These are phyloP conservation scores for Penicillium sclerotiorum DNA, from an alignment of 2,329 filamentous ascomycete species.

Conservation along the genomic window DNA sequence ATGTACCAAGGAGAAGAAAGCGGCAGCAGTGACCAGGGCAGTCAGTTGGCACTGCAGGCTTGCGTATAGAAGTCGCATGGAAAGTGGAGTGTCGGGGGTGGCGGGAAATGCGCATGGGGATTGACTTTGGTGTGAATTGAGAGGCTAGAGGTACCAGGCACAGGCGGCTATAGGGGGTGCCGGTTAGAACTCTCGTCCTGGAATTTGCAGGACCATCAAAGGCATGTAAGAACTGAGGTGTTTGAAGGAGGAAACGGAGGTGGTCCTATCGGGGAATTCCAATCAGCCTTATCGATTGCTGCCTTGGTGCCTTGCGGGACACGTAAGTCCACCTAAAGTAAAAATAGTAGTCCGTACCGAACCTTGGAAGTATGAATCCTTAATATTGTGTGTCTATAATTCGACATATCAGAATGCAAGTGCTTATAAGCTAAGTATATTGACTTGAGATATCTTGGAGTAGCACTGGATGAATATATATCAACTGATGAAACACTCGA, in stretches of 20 bases:
- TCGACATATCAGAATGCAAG: too few species aligned
- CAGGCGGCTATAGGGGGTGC: background rate
- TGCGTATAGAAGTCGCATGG: constrained; percentile 58
- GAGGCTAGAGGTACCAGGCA: background rate
- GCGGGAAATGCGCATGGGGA: constrained; percentile 11
- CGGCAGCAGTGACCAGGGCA: constrained; percentile 65
- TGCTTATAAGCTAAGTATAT: too few species aligned
- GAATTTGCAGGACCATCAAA: background rate
- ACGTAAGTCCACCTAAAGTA: too few species aligned
- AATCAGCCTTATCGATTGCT: background rate
- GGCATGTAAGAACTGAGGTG: background rate
- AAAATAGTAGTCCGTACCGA: too few species aligned
- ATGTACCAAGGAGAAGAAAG: constrained; percentile 58
- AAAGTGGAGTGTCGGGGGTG: constrained; percentile 18
- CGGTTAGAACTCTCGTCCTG: background rate
- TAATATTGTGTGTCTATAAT: too few species aligned
- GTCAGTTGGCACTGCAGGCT: constrained; percentile 72
- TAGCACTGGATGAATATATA: too few species aligned
- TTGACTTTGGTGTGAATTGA: background rate
- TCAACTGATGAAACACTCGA: too few species aligned
- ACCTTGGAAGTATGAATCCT: too few species aligned
- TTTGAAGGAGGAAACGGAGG: background rate
- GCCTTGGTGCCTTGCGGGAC: constrained; percentile 8
- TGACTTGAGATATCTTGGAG: too few species aligned
- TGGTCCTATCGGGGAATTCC: background rate